Percentiles rank a stretch among this genome's conserved stretches.
phyloP scores from a whole-genome alignment of 306 rosid genomes.

The Vachellia pachyceras region DNA sequence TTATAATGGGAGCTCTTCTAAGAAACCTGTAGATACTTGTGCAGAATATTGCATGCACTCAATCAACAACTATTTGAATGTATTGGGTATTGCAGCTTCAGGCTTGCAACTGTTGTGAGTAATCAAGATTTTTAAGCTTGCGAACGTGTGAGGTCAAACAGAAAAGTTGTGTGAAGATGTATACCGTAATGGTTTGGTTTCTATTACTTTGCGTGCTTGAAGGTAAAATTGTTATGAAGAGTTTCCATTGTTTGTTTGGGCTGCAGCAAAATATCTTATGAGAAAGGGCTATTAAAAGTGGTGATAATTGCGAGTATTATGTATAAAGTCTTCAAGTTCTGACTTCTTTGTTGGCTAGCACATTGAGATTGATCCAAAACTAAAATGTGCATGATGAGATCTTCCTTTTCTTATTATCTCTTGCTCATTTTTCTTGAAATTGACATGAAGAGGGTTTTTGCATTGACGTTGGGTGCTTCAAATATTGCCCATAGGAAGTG shows the following conservation, averaged over 20 bases:
- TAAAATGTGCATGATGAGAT: background rate
- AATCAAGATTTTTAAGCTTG: background rate
- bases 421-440: background rate
- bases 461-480: background rate
- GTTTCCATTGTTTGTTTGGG: background rate
- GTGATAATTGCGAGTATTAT: background rate
- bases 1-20: background rate
- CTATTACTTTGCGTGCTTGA: background rate
- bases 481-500: background rate
- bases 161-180: background rate
- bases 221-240: background rate
- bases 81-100: background rate
- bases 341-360: background rate
- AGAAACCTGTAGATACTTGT: conserved; percentile 5
- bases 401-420: background rate
- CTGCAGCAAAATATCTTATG: background rate
- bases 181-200: background rate
- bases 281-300: background rate
- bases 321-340: background rate
- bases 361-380: background rate
- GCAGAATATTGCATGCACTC: background rate
- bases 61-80: background rate
- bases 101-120: background rate
- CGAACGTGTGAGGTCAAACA: background rate
- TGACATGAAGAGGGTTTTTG: background rate